Conservation (phyloP, 1,284 basidiomycete genomes). For the Phaffia rhodozyma region DNA sequence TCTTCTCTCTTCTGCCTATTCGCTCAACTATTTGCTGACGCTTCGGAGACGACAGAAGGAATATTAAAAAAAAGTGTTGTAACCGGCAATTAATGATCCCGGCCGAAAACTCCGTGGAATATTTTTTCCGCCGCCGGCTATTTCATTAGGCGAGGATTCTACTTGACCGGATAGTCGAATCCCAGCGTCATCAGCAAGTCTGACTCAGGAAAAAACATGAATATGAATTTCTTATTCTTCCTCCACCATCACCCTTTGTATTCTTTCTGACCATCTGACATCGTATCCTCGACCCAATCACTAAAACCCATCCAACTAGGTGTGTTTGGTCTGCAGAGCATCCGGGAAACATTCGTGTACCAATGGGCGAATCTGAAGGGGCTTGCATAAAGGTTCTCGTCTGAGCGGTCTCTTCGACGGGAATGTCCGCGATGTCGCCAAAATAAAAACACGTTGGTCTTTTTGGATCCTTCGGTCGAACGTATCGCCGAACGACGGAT, state of each 20-base stretch:
- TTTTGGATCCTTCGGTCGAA: neutral
- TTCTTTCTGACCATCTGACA: neutral
- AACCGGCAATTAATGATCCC: no score
- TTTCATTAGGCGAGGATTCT: no score
- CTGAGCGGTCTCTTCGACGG: constrained; percentile 13
- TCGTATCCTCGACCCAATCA: neutral
- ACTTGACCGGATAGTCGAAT: no score
- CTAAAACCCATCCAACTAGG: constrained; percentile 33
- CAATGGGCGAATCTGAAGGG: constrained; percentile 29
- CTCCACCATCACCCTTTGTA: neutral
- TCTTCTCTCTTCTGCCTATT: no score
- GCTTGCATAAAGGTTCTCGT: constrained; percentile 25
- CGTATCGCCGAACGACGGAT: constrained; percentile 30
- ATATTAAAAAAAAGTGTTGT: no score
- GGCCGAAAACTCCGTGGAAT: no score
- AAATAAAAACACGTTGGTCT: neutral
- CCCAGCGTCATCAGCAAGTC: no score
- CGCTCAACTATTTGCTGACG: no score
- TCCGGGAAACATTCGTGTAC: constrained; percentile 28
- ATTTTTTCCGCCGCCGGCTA: no score
- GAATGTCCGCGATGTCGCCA: neutral
- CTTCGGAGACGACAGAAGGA: no score
- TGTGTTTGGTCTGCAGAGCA: constrained; percentile 32
- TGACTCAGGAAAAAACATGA: no score
- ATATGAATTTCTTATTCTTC: no score